Evolutionary conservation across 2,329 filamentous ascomycete genomes (phyloP), one percentile per base, ranked within the genome.

Genomic region (Raffaelea albimanens): DNA sequence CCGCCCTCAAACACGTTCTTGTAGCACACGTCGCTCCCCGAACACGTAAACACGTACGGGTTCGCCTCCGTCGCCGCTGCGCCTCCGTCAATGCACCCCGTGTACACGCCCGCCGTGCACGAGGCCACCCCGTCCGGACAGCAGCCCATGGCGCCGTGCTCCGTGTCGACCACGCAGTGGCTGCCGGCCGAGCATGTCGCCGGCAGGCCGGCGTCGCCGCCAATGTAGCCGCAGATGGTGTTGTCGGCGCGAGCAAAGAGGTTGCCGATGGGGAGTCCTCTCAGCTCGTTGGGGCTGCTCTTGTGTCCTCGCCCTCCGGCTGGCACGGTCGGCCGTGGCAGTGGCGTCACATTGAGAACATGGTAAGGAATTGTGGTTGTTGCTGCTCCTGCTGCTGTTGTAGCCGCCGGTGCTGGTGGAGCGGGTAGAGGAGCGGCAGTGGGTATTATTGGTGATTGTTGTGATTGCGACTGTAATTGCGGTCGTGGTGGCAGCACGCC

Each of bases 181-280:
- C 75, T 79, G 31, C 76, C 77, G 0, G 69, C 67, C 23, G 67
- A 70, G 57, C 77, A 81, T 34, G 76, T 80, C 36, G 76, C 77
- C 3, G 76, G 73, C 25, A 78, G 60, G 21, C 62, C 60, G 1
- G 69, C 59, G 52, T 78, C 59, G 20, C 75, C 76, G 51, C 69
- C 71, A 56, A 81, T 67, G 59, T 71, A 81, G 39, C 77, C 77
- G 55, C 77, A 80, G 48, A 81, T 58, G 16, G 76, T 80, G 59
- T 77, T 76, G 22, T 60, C 57, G 50, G 72, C 66, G 36, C 70
- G 67, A 41, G 65, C 67, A 21, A 58, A 56, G 25, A 29, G 25
- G n/a, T n/a, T n/a, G n/a, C n/a, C n/a, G n/a, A n/a, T n/a, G n/a
- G n/a, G n/a, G n/a, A n/a, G n/a, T n/a, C n/a, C n/a, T n/a, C n/a